These are phyloP conservation scores for Aureobasidium musti DNA, from an alignment of 2,329 filamentous ascomycete genomes.

Conservation along the genomic window DNA sequence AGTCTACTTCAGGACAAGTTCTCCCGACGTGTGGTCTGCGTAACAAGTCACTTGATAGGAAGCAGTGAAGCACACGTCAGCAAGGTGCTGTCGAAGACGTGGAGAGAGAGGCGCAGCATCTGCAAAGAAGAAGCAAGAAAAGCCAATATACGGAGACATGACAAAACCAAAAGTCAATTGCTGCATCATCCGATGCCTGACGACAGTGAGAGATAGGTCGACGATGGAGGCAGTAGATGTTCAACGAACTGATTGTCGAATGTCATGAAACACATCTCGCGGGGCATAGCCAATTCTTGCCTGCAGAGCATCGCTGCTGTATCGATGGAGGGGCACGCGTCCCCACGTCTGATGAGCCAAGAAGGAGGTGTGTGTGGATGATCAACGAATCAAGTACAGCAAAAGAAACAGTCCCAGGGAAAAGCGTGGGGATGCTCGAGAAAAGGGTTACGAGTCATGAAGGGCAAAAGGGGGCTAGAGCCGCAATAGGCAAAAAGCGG, in stretches of 20 bases:
- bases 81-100: not conserved
- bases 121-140: constrained; percentile 1
- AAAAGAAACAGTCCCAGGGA: not conserved
- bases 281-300: not conserved
- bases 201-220: not conserved
- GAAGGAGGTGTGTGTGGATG: not conserved
- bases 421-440: not conserved
- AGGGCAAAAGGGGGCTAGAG: constrained; percentile 10
- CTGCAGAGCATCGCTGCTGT: not conserved
- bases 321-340: constrained; percentile 8
- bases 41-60: constrained; percentile 22
- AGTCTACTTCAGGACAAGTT: constrained; percentile 4
- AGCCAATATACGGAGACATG: not conserved
- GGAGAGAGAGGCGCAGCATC: not conserved
- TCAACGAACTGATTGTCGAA: not conserved
- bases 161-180: not conserved
- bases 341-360: constrained; percentile 5
- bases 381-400: constrained; percentile 6
- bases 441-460: constrained; percentile 6
- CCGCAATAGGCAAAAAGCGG: constrained; percentile 16
- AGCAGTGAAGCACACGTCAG: constrained; percentile 18
- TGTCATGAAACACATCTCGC: not conserved
- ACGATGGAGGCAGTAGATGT: not conserved
- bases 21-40: not conserved
- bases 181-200: not conserved